Evolutionary conservation across 179 eudicot genomes (phyloP).

Genomic region (Spinacia oleracea): DNA sequence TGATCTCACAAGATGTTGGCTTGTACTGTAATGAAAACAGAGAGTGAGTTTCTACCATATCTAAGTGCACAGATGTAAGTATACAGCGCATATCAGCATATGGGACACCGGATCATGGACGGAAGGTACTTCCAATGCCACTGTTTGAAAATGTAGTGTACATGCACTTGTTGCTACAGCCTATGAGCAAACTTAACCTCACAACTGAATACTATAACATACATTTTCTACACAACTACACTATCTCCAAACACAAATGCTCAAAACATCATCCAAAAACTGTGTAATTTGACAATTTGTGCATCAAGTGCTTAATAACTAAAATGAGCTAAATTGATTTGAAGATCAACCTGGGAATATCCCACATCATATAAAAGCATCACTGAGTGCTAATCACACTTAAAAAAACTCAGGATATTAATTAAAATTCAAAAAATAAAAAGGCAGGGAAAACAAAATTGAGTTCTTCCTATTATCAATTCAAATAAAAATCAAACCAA

Average conservation of each 20-base stretch:
- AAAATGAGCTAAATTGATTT: neutral
- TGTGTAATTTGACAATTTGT: neutral
- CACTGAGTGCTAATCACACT: neutral
- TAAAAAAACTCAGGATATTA: neutral
- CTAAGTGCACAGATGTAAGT: neutral
- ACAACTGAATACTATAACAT: neutral
- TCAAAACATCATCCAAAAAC: neutral
- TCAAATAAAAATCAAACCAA: neutral
- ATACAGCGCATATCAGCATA: neutral
- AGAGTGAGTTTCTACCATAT: slow-evolving; percentile 12
- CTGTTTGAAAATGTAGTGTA: neutral
- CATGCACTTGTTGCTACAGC: neutral
- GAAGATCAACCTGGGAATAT: neutral
- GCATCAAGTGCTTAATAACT: neutral
- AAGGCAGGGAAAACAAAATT: too few relatives aligned
- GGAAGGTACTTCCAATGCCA: neutral
- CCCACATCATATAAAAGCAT: neutral
- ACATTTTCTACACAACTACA: too few relatives aligned
- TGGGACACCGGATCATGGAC: neutral
- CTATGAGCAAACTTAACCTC: neutral
- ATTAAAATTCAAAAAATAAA: neutral
- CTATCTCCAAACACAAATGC: neutral
- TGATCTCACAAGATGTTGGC: slow-evolving; percentile 77
- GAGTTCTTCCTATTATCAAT: neutral
- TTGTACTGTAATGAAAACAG: slow-evolving; percentile 51